Evolutionary conservation across 176 grass and related monocot genomes (phyloP).

Genomic region (Aegilops speltoides): DNA sequence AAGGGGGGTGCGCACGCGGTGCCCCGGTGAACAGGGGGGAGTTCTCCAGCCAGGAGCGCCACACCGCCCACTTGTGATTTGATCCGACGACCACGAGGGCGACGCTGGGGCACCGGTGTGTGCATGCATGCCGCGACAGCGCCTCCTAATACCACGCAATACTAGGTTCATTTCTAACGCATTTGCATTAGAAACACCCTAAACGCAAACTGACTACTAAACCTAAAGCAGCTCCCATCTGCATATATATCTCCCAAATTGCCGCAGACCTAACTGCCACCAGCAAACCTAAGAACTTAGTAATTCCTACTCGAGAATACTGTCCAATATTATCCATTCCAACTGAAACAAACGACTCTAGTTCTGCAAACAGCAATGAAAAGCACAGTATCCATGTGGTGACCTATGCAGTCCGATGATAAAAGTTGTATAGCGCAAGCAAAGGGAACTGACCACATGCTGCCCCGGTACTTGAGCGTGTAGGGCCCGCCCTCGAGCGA

Average conservation of each 20-base stretch:
- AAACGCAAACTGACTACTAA: neutral
- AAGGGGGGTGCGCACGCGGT: too few species aligned
- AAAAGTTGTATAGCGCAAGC: neutral
- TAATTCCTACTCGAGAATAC: neutral
- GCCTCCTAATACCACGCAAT: too few species aligned
- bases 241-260: neutral
- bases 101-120: too few species aligned
- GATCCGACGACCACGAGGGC: too few species aligned
- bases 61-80: too few species aligned
- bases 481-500: conserved; percentile 83
- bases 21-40: too few species aligned
- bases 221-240: neutral
- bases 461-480: conserved; percentile 93
- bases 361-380: neutral
- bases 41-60: too few species aligned
- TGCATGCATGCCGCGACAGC: too few species aligned
- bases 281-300: neutral
- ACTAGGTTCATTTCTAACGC: neutral
- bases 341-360: neutral
- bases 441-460: conserved; percentile 70
- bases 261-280: neutral
- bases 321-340: neutral
- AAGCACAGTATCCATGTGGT: neutral
- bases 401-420: neutral
- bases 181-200: neutral